These are phyloP conservation scores for Gnomoniopsis sp. DNA, from an alignment of 2,329 filamentous ascomycete species.

Conservation along the genomic window DNA sequence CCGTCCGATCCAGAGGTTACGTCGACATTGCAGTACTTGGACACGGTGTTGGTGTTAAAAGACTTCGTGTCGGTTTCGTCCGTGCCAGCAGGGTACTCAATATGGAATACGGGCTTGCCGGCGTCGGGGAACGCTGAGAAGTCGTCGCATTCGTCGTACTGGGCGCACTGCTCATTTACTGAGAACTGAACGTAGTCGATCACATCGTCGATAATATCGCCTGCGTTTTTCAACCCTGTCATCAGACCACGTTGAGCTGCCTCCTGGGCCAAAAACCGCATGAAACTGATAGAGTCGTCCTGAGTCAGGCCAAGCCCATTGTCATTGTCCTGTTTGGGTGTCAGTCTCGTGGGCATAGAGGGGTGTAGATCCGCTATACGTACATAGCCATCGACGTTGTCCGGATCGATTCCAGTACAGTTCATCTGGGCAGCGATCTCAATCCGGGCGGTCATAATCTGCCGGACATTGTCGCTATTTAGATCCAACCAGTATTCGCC, in stretches of 20 bases:
- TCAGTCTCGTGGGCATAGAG: not conserved
- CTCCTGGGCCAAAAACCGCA: conserved; percentile 56
- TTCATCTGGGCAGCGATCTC: conserved; percentile 57
- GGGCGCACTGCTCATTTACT: conserved; percentile 60
- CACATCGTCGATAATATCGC: conserved; percentile 50
- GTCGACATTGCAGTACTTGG: conserved; percentile 16
- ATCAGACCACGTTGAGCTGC: conserved; percentile 53
- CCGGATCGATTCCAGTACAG: conserved; percentile 67
- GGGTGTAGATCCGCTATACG: conserved; percentile 23
- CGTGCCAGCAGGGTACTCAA: conserved; percentile 54
- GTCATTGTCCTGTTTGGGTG: conserved; percentile 44
- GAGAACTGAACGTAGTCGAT: conserved; percentile 56
- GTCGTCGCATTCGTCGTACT: conserved; percentile 49
- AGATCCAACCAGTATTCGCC: conserved; percentile 66
- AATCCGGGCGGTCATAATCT: conserved; percentile 61
- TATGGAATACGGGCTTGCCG: conserved; percentile 59
- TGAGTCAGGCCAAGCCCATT: conserved; percentile 59
- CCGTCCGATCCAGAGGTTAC: conserved; percentile 28
- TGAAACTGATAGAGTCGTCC: conserved; percentile 53
- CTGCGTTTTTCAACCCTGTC: conserved; percentile 67
- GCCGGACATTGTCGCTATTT: conserved; percentile 53
- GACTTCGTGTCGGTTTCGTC: conserved; percentile 21
- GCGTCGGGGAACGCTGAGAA: conserved; percentile 47
- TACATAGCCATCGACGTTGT: conserved; percentile 67
- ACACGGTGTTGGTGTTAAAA: conserved; percentile 4